Conservation (phyloP, 139 green algal genomes). For the Chlorella vulgaris region DNA sequence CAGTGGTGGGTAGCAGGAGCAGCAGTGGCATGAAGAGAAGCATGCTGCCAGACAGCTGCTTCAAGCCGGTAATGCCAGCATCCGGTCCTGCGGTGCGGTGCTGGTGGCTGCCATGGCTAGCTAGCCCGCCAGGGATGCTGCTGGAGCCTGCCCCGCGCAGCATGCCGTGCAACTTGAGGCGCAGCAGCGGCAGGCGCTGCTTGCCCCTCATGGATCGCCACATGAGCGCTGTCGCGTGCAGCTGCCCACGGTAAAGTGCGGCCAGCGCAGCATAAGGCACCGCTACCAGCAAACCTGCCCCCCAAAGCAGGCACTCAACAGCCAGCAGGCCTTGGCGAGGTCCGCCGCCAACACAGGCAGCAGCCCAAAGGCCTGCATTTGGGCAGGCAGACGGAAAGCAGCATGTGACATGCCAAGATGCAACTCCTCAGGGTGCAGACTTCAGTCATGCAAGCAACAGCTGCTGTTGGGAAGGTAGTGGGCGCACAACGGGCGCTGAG, state of each 20-base stretch:
- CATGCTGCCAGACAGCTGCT: slow-evolving; percentile 14
- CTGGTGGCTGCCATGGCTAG: no score
- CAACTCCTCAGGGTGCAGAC: no score
- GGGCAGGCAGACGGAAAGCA: not conserved
- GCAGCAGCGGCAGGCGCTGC: not conserved
- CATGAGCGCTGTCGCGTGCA: slow-evolving; percentile 6
- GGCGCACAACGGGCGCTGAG: no score
- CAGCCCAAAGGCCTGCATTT: slow-evolving; percentile 11
- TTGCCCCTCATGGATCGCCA: slow-evolving; percentile 23
- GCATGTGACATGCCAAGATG: no score
- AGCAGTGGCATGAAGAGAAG: slow-evolving; percentile 33
- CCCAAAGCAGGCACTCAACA: not conserved
- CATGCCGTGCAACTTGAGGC: not conserved
- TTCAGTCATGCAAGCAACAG: no score
- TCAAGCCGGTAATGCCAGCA: slow-evolving; percentile 1
- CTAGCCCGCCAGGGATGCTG: not conserved
- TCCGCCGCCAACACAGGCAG: not conserved
- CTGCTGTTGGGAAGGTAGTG: no score
- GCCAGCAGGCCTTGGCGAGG: slow-evolving; percentile 1
- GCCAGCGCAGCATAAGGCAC: not conserved
- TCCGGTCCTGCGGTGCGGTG: not conserved
- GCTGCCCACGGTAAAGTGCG: slow-evolving; percentile 16
- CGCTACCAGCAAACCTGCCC: not conserved
- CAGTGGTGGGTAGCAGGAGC: slow-evolving; percentile 38
- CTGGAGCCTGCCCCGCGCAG: not conserved